phyloP scores from a whole-genome alignment of 257 asterid species.

The Petunia secreta region DNA sequence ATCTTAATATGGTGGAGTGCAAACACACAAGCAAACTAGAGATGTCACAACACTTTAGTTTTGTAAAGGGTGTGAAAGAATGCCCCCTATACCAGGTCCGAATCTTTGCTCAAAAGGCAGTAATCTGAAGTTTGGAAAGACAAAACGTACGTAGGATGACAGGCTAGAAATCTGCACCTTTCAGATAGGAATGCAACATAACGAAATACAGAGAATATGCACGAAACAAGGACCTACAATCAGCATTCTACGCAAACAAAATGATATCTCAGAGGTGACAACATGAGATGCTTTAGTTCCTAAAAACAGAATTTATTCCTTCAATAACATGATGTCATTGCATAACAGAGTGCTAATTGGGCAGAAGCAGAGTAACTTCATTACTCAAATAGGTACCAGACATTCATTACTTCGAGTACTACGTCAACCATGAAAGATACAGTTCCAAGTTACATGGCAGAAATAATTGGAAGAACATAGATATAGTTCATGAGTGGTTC shows the following conservation, averaged over 20 bases:
- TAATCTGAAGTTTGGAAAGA: not conserved
- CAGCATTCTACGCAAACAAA: not conserved
- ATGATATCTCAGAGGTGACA: not conserved
- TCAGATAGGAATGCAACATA: conserved; percentile 5
- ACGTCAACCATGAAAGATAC: not conserved
- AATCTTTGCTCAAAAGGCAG: not conserved
- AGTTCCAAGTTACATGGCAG: not conserved
- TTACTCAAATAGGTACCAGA: conserved; percentile 4
- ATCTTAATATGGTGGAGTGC: not conserved
- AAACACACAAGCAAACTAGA: not conserved
- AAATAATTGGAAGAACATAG: conserved; percentile 24
- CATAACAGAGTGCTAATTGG: not conserved
- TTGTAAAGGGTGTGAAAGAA: not conserved
- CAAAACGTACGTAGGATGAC: not conserved
- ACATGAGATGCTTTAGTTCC: not conserved
- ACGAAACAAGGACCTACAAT: not conserved
- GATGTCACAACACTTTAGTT: no score
- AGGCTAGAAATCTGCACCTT: not conserved
- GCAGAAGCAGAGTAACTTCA: not conserved
- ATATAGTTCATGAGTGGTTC: conserved; percentile 16
- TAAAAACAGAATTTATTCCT: not conserved
- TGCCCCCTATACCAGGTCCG: not conserved
- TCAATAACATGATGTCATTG: not conserved
- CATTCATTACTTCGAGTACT: conserved; percentile 5
- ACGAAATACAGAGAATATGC: not conserved